Evolutionary conservation across 768 basidiomycete genomes (phyloP).

Genomic region (Rhodotorula paludigena): DNA sequence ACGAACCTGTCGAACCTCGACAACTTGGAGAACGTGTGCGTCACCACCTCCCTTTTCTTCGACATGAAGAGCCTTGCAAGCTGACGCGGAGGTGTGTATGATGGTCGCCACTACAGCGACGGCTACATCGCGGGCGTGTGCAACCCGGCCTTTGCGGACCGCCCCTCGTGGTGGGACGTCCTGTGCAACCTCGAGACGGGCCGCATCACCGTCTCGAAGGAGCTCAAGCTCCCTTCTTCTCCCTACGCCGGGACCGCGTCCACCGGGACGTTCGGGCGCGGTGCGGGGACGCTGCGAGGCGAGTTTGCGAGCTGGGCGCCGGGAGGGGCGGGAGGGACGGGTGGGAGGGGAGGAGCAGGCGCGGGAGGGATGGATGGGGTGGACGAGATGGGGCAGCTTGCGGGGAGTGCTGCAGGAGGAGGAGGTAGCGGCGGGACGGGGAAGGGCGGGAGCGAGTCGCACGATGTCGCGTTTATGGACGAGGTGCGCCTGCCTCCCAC

Average conservation of each 20-base stretch:
- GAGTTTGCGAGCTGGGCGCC: constrained; percentile 43
- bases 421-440: constrained; percentile 17
- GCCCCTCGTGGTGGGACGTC: constrained; percentile 78
- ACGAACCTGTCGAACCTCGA: constrained; percentile 76
- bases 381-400: constrained; percentile 41
- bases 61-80: neutral
- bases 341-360: constrained; percentile 47
- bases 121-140: constrained; percentile 96
- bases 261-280: neutral
- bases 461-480: constrained; percentile 85
- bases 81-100: neutral
- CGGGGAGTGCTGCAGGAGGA: constrained; percentile 49
- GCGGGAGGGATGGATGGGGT: constrained; percentile 31
- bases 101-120: constrained; percentile 53
- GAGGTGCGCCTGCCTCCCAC: constrained; percentile 60
- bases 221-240: constrained; percentile 68
- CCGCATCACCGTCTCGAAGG: constrained; percentile 78
- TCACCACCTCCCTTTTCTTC: constrained; percentile 23
- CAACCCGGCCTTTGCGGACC: constrained; percentile 89
- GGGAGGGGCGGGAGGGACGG: constrained; percentile 50
- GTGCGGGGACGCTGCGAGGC: constrained; percentile 3
- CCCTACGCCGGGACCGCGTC: neutral
- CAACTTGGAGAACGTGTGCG: constrained; percentile 83
- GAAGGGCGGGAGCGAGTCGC: constrained; percentile 56
- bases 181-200: constrained; percentile 85